These are phyloP conservation scores for Boletellus ananas DNA, from an alignment of 768 basidiomycete genomes.

Conservation along the genomic window DNA sequence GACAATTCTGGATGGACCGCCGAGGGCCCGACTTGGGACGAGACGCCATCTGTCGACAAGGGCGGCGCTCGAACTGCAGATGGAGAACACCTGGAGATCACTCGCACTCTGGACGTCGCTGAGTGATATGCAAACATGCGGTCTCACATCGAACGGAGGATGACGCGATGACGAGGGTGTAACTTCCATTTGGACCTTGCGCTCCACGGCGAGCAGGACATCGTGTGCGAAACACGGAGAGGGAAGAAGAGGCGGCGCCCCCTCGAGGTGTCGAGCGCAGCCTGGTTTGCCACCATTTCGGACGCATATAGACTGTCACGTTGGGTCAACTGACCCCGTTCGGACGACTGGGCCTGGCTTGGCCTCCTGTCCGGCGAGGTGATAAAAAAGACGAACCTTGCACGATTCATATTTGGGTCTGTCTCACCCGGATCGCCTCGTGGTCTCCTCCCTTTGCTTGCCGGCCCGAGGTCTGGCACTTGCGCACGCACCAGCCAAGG, in stretches of 20 bases:
- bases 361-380: constrained; percentile 3
- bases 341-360: not conserved
- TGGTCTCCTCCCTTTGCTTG: constrained; percentile 7
- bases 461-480: not conserved
- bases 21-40: constrained; percentile 11
- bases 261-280: constrained; percentile 2
- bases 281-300: constrained; percentile 4
- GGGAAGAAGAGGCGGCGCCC: constrained; percentile 1
- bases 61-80: not conserved
- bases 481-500: not conserved
- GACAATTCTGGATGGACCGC: constrained; percentile 15
- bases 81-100: too few relatives aligned
- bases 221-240: constrained; percentile 20
- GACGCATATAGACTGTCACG: constrained; percentile 13
- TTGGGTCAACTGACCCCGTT: constrained; percentile 10
- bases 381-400: constrained; percentile 19
- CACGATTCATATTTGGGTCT: not conserved
- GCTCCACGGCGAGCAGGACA: constrained; percentile 20
- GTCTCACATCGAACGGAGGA: constrained; percentile 16
- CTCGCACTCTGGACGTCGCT: too few relatives aligned
- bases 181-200: constrained; percentile 7
- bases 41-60: constrained; percentile 1
- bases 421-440: constrained; percentile 5
- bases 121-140: not conserved
- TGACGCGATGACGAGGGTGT: not conserved